Evolutionary conservation across 495 filamentous ascomycete genomes (phyloP), one percentile per base, ranked within the genome.

Genomic region (Bryoglossum gracile): DNA sequence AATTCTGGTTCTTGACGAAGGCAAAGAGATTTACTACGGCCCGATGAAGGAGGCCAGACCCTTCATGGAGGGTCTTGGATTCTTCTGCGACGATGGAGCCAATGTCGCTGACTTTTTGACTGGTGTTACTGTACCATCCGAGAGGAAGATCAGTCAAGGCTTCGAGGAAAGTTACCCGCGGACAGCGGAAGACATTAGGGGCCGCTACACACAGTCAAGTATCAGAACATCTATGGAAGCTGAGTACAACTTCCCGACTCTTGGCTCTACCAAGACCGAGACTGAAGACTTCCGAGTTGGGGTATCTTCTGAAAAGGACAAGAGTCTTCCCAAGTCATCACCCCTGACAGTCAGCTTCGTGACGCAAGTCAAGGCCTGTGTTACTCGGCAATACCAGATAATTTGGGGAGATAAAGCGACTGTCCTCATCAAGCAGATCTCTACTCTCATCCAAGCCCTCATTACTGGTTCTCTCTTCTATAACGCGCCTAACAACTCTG

Each of bases 381-480:
- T 73, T 26, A 54, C 68, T 77, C 48, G 82, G 1, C 76, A 81
- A 55, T 75, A 78, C 43, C 76, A 80, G 55, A 73, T 81, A 23
- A 55, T 80, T 17, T 77, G 72, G 75, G 77, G 77, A 39, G 73
- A 83, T 57, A 78, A 76, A 56, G 69, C 74, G 0, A 76, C 74
- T 9, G 73, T 81, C 34, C 58, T 76, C 54, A 80, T 80, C 63
- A 81, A 81, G 59, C 78, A 78, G 51, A 66, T 71, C 17, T 78
- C 78, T 35, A 78, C 85, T 33, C 51, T 86, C 23, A 83, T 87
- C 62, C 81, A 86, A 55, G 73, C 86, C 11, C 66, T 95, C 19
- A 83, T 95, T 61, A 75, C 92, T 49, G 77, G 82, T 11, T 85
- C 78, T 53, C 77, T 95, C 35, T 96, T 94, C 69, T 91, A 82